Conservation (phyloP, 2,329 filamentous ascomycete species). For the Fusarium pseudograminearum region DNA sequence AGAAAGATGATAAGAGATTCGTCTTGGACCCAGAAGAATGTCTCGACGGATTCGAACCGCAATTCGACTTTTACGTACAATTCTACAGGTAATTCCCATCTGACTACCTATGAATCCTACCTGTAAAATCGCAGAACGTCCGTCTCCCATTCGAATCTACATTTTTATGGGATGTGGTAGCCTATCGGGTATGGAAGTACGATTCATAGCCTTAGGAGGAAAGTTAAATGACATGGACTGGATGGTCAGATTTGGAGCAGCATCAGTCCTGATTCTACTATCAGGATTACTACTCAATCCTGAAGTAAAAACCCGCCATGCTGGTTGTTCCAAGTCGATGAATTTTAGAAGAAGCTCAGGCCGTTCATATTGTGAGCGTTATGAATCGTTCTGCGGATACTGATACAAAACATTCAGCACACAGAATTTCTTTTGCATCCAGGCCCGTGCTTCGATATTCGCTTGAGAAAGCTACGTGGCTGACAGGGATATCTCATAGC, state of each 20-base stretch:
- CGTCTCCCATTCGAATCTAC: not conserved
- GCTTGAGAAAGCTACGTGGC: not conserved
- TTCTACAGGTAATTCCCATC: not conserved
- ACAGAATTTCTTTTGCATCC: not conserved
- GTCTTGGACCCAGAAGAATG: not conserved
- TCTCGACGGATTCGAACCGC: not conserved
- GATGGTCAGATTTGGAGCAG: not conserved
- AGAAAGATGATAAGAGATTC: not conserved
- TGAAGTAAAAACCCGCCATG: not conserved
- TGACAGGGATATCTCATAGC: slow-evolving; percentile 15
- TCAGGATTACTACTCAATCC: not conserved
- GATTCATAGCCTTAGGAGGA: not conserved
- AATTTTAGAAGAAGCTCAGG: not conserved
- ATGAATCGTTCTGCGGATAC: not conserved
- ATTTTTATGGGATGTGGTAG: not conserved
- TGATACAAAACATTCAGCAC: not conserved
- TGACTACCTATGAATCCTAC: too few relatives aligned
- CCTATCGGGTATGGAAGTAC: not conserved
- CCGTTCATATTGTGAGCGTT: not conserved
- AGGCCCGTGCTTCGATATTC: slow-evolving; percentile 2
- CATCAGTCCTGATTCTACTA: not conserved
- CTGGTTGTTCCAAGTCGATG: not conserved
- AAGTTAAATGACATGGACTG: not conserved
- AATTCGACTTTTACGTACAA: not conserved
- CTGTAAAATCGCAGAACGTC: not conserved